phyloP scores from a whole-genome alignment of 495 filamentous ascomycete species.

The Melanomma pulvis-pyrius region DNA sequence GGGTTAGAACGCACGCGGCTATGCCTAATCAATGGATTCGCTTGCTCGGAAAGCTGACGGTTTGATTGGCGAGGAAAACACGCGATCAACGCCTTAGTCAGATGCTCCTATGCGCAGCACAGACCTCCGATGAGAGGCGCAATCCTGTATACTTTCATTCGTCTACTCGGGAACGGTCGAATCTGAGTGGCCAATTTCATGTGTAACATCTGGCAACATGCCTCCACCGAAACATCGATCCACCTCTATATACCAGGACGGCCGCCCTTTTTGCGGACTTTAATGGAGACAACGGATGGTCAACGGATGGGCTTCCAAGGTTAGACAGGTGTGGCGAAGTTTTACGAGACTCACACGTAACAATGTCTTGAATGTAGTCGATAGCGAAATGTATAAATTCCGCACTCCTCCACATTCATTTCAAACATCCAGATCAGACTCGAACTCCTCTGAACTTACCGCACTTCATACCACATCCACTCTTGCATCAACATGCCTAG shows the following conservation, averaged over 20 bases:
- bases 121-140: background rate
- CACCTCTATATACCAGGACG: background rate
- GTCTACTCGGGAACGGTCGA: background rate
- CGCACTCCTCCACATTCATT: too few relatives aligned
- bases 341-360: too few relatives aligned
- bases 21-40: background rate
- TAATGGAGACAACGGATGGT: background rate
- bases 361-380: too few relatives aligned
- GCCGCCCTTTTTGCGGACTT: background rate
- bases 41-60: background rate
- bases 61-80: background rate
- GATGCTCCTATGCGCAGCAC: background rate
- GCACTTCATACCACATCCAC: too few relatives aligned
- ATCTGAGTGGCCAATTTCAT: background rate
- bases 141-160: background rate
- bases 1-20: too few relatives aligned
- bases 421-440: background rate
- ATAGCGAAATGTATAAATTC: background rate
- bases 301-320: background rate
- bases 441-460: background rate
- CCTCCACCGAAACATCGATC: too few relatives aligned
- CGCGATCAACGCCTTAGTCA: background rate
- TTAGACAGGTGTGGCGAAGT: too few relatives aligned
- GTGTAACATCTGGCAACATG: too few relatives aligned
- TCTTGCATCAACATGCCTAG: conserved; percentile 8